Percentiles rank a stretch among this genome's conserved stretches.
These are phyloP conservation scores for Lipomyces spencermartinsiae DNA, from an alignment of 805 yeast genomes.

Conservation along the genomic window DNA sequence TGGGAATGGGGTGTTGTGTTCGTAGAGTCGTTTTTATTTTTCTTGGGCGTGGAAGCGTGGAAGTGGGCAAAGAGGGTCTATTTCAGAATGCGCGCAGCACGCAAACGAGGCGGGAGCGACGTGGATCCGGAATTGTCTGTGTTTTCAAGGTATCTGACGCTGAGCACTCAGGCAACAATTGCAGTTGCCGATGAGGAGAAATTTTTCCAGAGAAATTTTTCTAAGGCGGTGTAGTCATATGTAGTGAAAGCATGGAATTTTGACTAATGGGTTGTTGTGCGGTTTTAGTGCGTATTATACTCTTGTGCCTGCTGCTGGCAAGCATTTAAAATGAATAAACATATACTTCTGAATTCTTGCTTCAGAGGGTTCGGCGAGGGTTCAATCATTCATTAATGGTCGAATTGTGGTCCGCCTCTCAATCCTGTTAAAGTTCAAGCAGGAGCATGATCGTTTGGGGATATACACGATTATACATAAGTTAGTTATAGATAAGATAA, in stretches of 20 bases:
- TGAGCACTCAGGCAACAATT: not conserved
- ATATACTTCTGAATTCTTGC: no score
- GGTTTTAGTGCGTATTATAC: no score
- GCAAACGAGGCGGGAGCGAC: not conserved
- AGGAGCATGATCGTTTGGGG: conserved; percentile 32
- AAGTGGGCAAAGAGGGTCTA: conserved; percentile 63
- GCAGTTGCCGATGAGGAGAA: not conserved
- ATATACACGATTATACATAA: no score
- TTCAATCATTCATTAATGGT: no score
- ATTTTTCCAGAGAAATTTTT: not conserved
- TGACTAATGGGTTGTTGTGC: no score
- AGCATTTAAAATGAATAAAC: no score
- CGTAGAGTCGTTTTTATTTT: conserved; percentile 63
- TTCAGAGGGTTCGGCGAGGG: no score
- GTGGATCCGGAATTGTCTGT: not conserved
- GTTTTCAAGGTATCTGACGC: not conserved
- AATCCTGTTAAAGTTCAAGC: no score
- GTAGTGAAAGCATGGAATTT: not conserved
- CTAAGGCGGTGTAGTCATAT: not conserved
- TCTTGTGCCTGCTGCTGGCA: no score
- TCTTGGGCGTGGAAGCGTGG: conserved; percentile 67
- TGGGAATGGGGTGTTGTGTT: conserved; percentile 80
- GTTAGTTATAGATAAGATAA: no score
- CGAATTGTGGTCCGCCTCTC: no score
- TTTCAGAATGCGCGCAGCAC: not conserved